These are phyloP conservation scores for Piper betle DNA, from an alignment of 164 flowering plant genomes.

Conservation along the genomic window DNA sequence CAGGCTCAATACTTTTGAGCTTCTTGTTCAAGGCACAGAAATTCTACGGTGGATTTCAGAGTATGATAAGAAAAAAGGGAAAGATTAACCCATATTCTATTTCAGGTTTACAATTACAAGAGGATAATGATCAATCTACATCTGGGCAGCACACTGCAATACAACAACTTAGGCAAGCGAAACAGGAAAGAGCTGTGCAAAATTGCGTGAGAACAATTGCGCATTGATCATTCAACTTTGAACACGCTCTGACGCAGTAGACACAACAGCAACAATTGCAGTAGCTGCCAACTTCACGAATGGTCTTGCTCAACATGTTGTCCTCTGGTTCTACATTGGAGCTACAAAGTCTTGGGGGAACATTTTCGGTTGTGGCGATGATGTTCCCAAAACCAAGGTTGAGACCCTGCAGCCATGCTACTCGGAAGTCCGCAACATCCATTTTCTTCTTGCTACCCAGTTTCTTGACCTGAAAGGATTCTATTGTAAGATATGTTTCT, in stretches of 20 bases:
- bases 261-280: conserved; percentile 36
- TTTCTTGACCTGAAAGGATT: conserved; percentile 8
- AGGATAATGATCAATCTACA: not conserved
- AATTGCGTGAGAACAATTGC: conserved; percentile 43
- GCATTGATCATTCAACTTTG: conserved; percentile 51
- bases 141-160: conserved; percentile 31
- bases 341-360: conserved; percentile 25
- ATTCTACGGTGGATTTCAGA: too few species aligned
- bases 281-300: conserved; percentile 38
- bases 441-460: not conserved
- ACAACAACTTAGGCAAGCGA: conserved; percentile 60
- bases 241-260: conserved; percentile 55
- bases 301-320: conserved; percentile 37
- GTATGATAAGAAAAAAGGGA: too few species aligned
- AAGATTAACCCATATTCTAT: not conserved
- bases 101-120: not conserved
- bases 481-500: too few species aligned
- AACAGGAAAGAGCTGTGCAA: conserved; percentile 43
- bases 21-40: too few species aligned
- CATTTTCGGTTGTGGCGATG: conserved; percentile 48
- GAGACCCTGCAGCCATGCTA: conserved; percentile 22
- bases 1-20: too few species aligned
- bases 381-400: conserved; percentile 60
- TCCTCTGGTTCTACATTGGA: conserved; percentile 23
- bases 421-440: conserved; percentile 15